These are phyloP conservation scores for Xylariaceae sp. DNA, from an alignment of 2,329 filamentous ascomycete genomes.

Conservation along the genomic window DNA sequence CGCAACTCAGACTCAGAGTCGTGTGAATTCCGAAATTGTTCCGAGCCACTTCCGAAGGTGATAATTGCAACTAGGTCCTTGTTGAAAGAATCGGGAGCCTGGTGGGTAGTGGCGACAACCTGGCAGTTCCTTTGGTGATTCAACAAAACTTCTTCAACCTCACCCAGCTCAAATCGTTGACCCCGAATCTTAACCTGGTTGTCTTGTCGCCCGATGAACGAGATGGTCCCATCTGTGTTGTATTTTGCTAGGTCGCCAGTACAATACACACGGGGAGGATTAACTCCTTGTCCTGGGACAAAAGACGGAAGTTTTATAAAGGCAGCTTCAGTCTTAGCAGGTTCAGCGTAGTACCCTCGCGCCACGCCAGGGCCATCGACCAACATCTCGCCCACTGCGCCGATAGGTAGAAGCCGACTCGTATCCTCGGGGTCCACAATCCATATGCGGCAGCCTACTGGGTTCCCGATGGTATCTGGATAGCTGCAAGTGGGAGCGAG, in stretches of 20 bases:
- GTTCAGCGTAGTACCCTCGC: not conserved
- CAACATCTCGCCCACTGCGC: constrained; percentile 10
- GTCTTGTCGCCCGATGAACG: constrained; percentile 44
- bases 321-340: too few relatives aligned
- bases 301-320: too few relatives aligned
- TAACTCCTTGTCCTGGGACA: too few relatives aligned
- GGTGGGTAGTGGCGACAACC: too few relatives aligned
- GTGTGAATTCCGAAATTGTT: too few relatives aligned
- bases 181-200: constrained; percentile 50
- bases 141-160: constrained; percentile 7
- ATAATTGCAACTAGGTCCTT: too few relatives aligned
- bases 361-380: constrained; percentile 12
- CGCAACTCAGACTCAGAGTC: too few relatives aligned
- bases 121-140: too few relatives aligned
- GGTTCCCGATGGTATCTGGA: constrained; percentile 9
- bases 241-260: constrained; percentile 38
- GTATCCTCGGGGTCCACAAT: constrained; percentile 7
- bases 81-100: too few relatives aligned
- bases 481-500: constrained; percentile 4
- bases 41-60: too few relatives aligned
- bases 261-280: constrained; percentile 28
- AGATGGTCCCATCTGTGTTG: constrained; percentile 30
- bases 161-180: constrained; percentile 41
- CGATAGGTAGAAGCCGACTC: constrained; percentile 8
- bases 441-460: constrained; percentile 3